Evolutionary conservation across 306 rosid species (phyloP).

Genomic region (Dryas drummondii): DNA sequence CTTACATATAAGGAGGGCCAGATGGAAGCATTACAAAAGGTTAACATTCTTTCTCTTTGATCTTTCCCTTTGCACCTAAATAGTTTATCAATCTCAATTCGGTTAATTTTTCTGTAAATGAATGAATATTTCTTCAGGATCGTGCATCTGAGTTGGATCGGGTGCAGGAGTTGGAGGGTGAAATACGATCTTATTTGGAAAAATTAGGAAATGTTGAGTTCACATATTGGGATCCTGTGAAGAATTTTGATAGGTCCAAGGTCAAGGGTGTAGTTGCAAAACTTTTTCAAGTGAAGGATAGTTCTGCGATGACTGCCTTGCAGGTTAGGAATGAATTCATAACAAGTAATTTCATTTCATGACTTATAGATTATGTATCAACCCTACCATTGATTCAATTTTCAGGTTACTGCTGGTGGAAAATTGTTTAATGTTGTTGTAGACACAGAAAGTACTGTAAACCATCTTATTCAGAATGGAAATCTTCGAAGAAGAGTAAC

Average conservation of each 20-base stretch:
- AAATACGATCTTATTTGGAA: conserved; percentile 75
- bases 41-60: conserved; percentile 30
- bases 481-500: conserved; percentile 89
- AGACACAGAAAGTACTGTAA: conserved; percentile 88
- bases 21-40: conserved; percentile 88
- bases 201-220: conserved; percentile 71
- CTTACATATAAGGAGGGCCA: conserved; percentile 76
- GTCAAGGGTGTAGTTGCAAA: conserved; percentile 96
- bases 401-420: conserved; percentile 96
- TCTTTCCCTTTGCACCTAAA: conserved; percentile 24
- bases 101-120: conserved; percentile 13
- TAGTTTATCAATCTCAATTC: conserved; percentile 12
- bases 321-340: conserved; percentile 57
- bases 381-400: conserved; percentile 15
- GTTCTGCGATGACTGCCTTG: conserved; percentile 81
- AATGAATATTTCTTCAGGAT: conserved; percentile 51
- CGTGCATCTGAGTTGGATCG: conserved; percentile 61
- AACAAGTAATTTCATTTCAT: conserved; percentile 3
- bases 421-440: conserved; percentile 90
- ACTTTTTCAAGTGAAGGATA: conserved; percentile 86
- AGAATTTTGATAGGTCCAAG: conserved; percentile 85
- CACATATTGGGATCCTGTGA: conserved; percentile 72
- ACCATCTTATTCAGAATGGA: conserved; percentile 84
- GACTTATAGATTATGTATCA: background rate
- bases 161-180: conserved; percentile 82